A percentile compares a stretch with the other conserved stretches of the same genome.
phyloP scores from a whole-genome alignment of 1,284 basidiomycete species.

The Exobasidium cylindrosporum region DNA sequence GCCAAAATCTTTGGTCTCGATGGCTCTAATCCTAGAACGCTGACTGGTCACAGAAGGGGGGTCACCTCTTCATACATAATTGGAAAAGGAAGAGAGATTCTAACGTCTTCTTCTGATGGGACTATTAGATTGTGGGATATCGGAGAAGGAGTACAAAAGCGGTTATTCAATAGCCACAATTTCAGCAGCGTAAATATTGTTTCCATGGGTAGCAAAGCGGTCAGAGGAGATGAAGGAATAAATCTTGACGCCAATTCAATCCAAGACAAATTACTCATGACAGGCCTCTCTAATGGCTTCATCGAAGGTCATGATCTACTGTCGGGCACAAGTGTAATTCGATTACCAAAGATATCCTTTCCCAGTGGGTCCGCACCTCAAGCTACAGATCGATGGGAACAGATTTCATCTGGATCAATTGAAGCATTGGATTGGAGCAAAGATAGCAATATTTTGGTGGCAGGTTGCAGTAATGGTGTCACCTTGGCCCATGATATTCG shows the following conservation, averaged over 20 bases:
- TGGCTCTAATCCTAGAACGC: conserved; percentile 61
- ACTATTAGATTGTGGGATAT: conserved; percentile 75
- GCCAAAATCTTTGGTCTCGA: conserved; percentile 62
- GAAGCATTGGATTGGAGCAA: neutral
- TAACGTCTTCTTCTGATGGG: conserved; percentile 66
- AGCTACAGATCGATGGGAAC: conserved; percentile 1
- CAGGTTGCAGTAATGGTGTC: conserved; percentile 2
- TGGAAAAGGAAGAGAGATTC: conserved; percentile 65
- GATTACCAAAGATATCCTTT: neutral
- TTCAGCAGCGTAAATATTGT: conserved; percentile 50
- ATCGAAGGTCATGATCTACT: neutral
- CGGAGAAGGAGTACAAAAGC: conserved; percentile 49
- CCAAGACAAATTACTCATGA: neutral
- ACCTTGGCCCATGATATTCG: neutral
- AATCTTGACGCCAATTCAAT: neutral
- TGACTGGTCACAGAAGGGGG: conserved; percentile 69
- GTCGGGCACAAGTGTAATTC: conserved; percentile 9
- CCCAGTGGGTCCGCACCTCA: conserved; percentile 5
- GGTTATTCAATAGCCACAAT: conserved; percentile 59
- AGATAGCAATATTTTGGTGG: conserved; percentile 6
- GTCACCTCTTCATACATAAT: conserved; percentile 64
- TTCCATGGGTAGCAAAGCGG: conserved; percentile 10
- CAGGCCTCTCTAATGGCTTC: neutral
- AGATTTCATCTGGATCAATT: neutral
- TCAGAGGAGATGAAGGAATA: neutral